Percentiles rank a stretch among this genome's conserved stretches.
These are phyloP conservation scores for Saturnispora galanensis DNA, from an alignment of 805 yeast genomes.

Conservation along the genomic window DNA sequence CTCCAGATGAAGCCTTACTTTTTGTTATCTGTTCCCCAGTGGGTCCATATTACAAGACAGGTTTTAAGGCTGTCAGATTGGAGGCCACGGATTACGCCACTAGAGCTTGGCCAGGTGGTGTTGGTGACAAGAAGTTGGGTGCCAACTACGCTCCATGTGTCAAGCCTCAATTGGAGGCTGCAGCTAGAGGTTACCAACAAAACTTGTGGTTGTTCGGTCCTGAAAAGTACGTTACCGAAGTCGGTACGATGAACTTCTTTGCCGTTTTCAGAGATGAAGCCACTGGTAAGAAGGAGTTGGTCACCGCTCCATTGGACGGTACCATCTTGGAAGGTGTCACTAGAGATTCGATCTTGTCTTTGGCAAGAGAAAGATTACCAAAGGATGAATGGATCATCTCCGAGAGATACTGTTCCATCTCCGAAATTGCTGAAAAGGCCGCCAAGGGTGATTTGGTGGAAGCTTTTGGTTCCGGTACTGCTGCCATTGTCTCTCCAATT, in stretches of 20 bases:
- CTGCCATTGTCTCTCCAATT: conserved; percentile 93
- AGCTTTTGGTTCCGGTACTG: conserved; percentile 96
- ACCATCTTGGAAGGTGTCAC: conserved; percentile 96
- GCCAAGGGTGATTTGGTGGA: conserved; percentile 77
- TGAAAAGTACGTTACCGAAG: conserved; percentile 83
- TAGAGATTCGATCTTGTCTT: conserved; percentile 73
- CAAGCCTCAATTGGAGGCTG: conserved; percentile 84
- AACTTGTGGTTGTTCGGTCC: conserved; percentile 95
- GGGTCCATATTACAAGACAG: conserved; percentile 92
- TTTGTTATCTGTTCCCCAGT: conserved; percentile 91
- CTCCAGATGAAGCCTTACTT: conserved; percentile 73
- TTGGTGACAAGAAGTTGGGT: conserved; percentile 92
- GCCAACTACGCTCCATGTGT: conserved; percentile 97
- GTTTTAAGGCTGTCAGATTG: conserved; percentile 88
- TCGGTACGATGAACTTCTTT: conserved; percentile 95
- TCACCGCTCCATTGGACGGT: conserved; percentile 95
- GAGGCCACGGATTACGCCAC: conserved; percentile 95
- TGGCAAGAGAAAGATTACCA: conserved; percentile 69
- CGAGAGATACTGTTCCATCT: conserved; percentile 78
- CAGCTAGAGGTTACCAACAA: conserved; percentile 86
- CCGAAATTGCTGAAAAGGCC: conserved; percentile 72
- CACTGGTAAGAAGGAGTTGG: conserved; percentile 82
- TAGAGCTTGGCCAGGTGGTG: conserved; percentile 99
- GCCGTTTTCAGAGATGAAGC: conserved; percentile 68
- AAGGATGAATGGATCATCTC: conserved; percentile 69